Base-by-base conservation (phyloP, 2,329 filamentous ascomycete species). In the Blastomyces parvus region DNA sequence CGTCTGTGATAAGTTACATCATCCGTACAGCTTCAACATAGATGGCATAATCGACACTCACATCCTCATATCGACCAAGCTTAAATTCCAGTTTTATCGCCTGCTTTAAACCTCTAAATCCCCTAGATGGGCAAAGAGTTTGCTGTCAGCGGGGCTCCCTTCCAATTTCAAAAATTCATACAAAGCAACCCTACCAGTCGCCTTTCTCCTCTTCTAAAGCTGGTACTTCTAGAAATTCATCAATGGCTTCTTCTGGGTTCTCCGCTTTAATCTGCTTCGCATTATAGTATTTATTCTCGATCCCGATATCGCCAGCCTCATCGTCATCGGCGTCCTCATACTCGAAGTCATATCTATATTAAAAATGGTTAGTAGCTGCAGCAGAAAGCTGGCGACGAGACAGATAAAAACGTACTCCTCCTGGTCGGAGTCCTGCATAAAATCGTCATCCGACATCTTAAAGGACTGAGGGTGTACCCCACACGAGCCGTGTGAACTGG, bases 251-350 rank as follows among this genome's bases (percentile, higher is more conserved):
- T 71, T 94, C 86, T 0, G 93, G 91, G 64, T 92, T 91, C 66
- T 88, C 87, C 53, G 82, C 82, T 81, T 97, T 99, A 74, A 96
- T 87, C 79, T 97, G 93, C 79, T 99, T 99, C 53, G 94, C 94
- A 78, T 97, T 97, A 83, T 97, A 99, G 81, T 99, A 99, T 79
- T 96, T 97, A 81, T 99, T 99, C 76, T 99, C 94, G 74, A 97
- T 95, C 69, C 93, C 91, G 70, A 97, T 89, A 74, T 97, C 91
- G 64, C 88, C 91, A 40, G 84, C 86, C 64, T 96, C 88, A 53
- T 95, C 90, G 59, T 94, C 91, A 63, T 96, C 91, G 68, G 91
- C 91, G 70, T 91, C 94, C 74, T 97, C 93, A 77, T 97, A 97
- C 73, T 97, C 93, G 75, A 97, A 97, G 78, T 97, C 94, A 74